Percentiles rank a stretch among this genome's conserved stretches.
These are phyloP conservation scores for Globisporangium nodosum DNA, from an alignment of 352 stramenopile genomes.

Conservation along the genomic window DNA sequence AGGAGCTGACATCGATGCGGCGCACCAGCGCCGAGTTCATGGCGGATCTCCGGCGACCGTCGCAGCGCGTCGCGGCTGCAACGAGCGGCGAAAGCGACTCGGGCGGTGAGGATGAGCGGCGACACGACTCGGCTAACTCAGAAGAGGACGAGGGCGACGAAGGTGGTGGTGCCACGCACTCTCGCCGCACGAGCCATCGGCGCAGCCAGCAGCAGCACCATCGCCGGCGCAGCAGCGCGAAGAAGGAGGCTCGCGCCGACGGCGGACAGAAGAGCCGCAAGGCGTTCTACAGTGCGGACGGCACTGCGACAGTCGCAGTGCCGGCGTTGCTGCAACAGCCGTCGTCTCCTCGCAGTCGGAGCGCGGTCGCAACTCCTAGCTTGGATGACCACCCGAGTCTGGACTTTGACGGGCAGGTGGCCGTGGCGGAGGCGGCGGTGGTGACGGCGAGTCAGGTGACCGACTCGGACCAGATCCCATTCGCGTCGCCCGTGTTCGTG, in stretches of 20 bases:
- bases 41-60: slow-evolving; percentile 26
- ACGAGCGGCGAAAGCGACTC: slow-evolving; percentile 14
- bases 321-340: background rate
- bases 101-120: slow-evolving; percentile 17
- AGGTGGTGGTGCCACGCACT: slow-evolving; percentile 11
- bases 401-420: background rate
- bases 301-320: slow-evolving; percentile 17
- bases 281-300: slow-evolving; percentile 36
- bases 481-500: slow-evolving; percentile 52
- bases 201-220: slow-evolving; percentile 1
- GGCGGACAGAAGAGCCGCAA: slow-evolving; percentile 20
- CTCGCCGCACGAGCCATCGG: slow-evolving; percentile 2
- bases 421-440: slow-evolving; percentile 2
- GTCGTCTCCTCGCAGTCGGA: slow-evolving; percentile 3
- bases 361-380: background rate
- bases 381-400: background rate
- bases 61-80: slow-evolving; percentile 8
- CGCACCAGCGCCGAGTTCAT: slow-evolving; percentile 51
- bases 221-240: slow-evolving; percentile 2
- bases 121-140: slow-evolving; percentile 12
- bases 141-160: slow-evolving; percentile 8
- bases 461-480: slow-evolving; percentile 36
- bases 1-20: background rate
- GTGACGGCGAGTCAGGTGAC: slow-evolving; percentile 16
- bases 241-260: background rate